Evolutionary conservation across 2,329 filamentous ascomycete species (phyloP).

Genomic region (Nemania diffusa): DNA sequence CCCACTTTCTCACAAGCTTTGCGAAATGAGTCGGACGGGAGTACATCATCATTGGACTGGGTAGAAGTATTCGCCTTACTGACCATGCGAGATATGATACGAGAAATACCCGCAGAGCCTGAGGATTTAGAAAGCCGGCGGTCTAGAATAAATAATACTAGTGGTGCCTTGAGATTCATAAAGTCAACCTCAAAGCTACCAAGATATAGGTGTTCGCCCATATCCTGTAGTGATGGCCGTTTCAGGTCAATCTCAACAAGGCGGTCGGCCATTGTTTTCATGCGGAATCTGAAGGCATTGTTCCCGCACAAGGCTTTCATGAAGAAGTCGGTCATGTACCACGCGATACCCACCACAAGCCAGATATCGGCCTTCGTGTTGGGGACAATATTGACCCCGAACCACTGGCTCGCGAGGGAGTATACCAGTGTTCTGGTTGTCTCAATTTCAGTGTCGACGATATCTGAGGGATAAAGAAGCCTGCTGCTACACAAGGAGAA

Average conservation of each 20-base stretch:
- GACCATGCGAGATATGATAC: conserved; percentile 87
- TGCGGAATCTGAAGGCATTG: conserved; percentile 91
- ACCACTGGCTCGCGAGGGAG: conserved; percentile 90
- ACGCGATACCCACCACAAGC: conserved; percentile 88
- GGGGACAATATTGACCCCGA: conserved; percentile 90
- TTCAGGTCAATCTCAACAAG: conserved; percentile 84
- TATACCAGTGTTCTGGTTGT: conserved; percentile 84
- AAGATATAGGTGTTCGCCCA: conserved; percentile 80
- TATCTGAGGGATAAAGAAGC: conserved; percentile 83
- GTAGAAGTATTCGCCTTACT: conserved; percentile 80
- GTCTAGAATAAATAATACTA: conserved; percentile 94
- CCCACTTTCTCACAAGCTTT: conserved; percentile 88
- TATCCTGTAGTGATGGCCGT: conserved; percentile 82
- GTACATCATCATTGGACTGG: conserved; percentile 73
- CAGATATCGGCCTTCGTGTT: conserved; percentile 84
- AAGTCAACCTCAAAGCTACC: conserved; percentile 91
- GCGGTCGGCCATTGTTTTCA: conserved; percentile 84
- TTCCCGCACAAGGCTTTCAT: conserved; percentile 91
- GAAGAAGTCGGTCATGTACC: conserved; percentile 95
- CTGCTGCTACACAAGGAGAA: conserved; percentile 88
- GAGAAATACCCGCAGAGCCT: conserved; percentile 82
- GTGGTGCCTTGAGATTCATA: conserved; percentile 86
- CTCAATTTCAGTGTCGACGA: conserved; percentile 86
- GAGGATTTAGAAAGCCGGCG: conserved; percentile 89
- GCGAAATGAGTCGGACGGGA: conserved; percentile 80